phyloP scores from a whole-genome alignment of 1,284 basidiomycete species.

The Clitocybe nebularis region DNA sequence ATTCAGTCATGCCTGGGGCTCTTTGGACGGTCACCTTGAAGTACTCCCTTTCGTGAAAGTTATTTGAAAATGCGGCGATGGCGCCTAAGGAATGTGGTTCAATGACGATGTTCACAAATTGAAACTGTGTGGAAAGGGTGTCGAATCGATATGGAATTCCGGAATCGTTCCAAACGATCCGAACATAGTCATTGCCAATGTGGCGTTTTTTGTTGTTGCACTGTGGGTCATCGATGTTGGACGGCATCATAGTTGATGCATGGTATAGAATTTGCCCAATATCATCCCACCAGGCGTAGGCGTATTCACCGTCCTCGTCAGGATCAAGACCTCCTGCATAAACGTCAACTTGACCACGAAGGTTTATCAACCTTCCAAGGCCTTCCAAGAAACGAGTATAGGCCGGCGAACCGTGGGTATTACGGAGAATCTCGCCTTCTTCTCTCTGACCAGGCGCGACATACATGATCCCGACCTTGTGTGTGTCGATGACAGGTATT shows the following conservation, averaged over 20 bases:
- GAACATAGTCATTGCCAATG: slow-evolving; percentile 93
- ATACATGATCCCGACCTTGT: slow-evolving; percentile 96
- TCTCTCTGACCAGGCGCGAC: slow-evolving; percentile 88
- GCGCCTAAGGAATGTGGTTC: slow-evolving; percentile 88
- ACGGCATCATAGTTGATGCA: slow-evolving; percentile 97
- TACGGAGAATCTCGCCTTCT: slow-evolving; percentile 86
- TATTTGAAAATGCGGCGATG: slow-evolving; percentile 76
- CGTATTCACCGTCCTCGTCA: slow-evolving; percentile 88
- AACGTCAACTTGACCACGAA: slow-evolving; percentile 92
- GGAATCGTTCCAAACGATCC: slow-evolving; percentile 97
- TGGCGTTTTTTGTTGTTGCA: slow-evolving; percentile 87
- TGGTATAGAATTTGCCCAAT: slow-evolving; percentile 96
- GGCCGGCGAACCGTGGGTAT: slow-evolving; percentile 90
- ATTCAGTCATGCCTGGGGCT: slow-evolving; percentile 85
- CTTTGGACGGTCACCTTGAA: slow-evolving; percentile 90
- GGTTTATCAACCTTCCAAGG: slow-evolving; percentile 83
- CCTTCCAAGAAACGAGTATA: slow-evolving; percentile 93
- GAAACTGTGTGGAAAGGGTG: slow-evolving; percentile 90
- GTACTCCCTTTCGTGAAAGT: slow-evolving; percentile 82
- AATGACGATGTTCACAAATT: slow-evolving; percentile 97
- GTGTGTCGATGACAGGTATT: slow-evolving; percentile 94
- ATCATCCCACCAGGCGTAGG: slow-evolving; percentile 99
- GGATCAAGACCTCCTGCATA: slow-evolving; percentile 92
- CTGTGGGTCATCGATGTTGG: slow-evolving; percentile 56
- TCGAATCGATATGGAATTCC: slow-evolving; percentile 86